Percentiles rank a stretch among this genome's conserved stretches.
Conservation (phyloP, 257 asterid species). For the Solanum lignicaule region DNA sequence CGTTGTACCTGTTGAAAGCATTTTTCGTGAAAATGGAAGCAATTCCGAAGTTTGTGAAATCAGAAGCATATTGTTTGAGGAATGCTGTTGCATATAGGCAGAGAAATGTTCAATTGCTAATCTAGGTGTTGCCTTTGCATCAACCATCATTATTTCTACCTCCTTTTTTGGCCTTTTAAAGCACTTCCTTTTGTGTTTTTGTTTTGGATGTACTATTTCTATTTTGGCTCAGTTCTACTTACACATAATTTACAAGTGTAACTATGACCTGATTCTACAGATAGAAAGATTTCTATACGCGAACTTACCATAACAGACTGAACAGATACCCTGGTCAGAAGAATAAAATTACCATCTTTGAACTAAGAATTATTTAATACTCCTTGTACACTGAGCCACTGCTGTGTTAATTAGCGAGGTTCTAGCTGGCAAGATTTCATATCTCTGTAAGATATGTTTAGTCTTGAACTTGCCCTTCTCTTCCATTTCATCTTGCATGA, state of each 20-base stretch:
- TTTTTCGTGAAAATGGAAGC: neutral
- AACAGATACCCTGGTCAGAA: neutral
- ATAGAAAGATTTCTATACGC: neutral
- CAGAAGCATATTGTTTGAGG: neutral
- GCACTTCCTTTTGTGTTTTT: neutral
- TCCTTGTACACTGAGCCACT: no score
- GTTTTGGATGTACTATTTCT: neutral
- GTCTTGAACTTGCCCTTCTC: no score
- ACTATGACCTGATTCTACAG: neutral
- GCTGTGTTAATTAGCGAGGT: no score
- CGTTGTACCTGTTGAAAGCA: neutral
- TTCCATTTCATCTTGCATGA: no score
- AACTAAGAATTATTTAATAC: no score
- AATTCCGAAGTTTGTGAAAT: neutral
- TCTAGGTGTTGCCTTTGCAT: neutral
- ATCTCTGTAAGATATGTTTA: no score
- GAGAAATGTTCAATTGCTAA: neutral
- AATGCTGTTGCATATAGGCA: neutral
- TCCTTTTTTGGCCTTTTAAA: neutral
- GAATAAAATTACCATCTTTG: neutral
- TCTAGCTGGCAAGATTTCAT: no score
- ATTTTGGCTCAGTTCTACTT: neutral
- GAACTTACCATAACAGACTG: neutral
- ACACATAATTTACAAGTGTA: neutral
- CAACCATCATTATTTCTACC: neutral